Percentiles rank a stretch among this genome's conserved stretches.
phyloP scores from a whole-genome alignment of 2,329 filamentous ascomycete species.

The Diaporthe sp. region DNA sequence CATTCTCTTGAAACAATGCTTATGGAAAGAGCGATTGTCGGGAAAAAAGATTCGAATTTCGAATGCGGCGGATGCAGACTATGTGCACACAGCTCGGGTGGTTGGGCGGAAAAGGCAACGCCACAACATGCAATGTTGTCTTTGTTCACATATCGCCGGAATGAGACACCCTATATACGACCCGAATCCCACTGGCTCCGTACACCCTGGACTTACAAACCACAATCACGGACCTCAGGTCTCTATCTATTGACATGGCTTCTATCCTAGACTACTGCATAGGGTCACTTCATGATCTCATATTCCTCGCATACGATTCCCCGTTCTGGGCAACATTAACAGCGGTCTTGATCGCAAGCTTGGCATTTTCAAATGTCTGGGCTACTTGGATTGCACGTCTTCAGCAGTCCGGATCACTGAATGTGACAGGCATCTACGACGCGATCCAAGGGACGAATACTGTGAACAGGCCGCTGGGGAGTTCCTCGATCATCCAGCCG shows the following conservation, averaged over 20 bases:
- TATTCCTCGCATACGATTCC: background rate
- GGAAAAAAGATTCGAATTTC: too few species aligned
- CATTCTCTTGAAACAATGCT: too few species aligned
- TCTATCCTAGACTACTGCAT: background rate
- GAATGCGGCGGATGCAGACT: background rate
- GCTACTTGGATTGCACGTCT: background rate
- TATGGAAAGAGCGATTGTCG: rapidly evolving
- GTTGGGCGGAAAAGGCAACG: background rate
- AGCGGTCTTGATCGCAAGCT: background rate
- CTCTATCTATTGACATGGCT: background rate
- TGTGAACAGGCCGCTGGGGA: background rate
- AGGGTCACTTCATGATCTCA: background rate
- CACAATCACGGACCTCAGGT: background rate
- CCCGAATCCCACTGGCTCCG: too few species aligned
- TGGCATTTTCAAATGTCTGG: background rate
- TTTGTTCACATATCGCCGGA: constrained; percentile 10
- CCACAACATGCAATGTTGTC: background rate
- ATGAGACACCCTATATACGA: background rate
- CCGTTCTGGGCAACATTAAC: background rate
- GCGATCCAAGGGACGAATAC: background rate
- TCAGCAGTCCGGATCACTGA: background rate
- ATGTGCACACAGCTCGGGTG: background rate
- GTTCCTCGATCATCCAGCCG: background rate
- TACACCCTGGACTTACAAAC: background rate
- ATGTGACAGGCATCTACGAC: background rate